phyloP scores from a whole-genome alignment of 2,329 filamentous ascomycete genomes.

The Trichocomaceae sp. region DNA sequence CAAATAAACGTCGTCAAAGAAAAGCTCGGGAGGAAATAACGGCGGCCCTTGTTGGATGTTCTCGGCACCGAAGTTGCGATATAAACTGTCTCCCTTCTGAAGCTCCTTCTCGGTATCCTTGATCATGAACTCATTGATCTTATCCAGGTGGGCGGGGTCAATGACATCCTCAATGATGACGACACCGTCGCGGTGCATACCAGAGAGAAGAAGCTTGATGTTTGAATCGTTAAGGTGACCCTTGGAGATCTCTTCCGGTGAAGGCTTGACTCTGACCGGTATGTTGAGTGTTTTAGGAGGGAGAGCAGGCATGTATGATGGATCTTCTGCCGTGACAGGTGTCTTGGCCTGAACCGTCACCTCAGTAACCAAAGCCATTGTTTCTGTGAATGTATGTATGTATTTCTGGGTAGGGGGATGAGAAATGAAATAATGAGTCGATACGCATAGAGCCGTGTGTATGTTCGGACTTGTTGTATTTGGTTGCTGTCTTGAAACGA shows the following conservation, averaged over 20 bases:
- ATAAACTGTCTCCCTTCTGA: background rate
- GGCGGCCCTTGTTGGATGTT: conserved; percentile 1
- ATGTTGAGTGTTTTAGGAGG: background rate
- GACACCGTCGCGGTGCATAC: conserved; percentile 1
- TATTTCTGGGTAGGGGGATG: too few species aligned
- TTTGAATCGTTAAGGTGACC: background rate
- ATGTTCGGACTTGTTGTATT: too few species aligned
- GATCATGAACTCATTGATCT: conserved; percentile 1
- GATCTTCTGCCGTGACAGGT: background rate
- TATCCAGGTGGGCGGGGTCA: background rate
- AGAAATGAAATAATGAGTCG: too few species aligned
- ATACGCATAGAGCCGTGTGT: too few species aligned
- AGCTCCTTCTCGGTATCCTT: background rate
- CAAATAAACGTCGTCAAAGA: background rate
- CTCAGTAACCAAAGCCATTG: background rate
- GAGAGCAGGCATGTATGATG: background rate
- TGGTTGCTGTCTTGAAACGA: too few species aligned
- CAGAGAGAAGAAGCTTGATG: conserved; percentile 1
- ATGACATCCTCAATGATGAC: background rate
- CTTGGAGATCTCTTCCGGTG: background rate
- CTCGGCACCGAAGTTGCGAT: conserved; percentile 1
- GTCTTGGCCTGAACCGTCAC: background rate
- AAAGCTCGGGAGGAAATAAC: background rate
- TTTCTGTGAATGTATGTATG: background rate
- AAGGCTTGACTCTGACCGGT: background rate